These are phyloP conservation scores for Colletotrichum sp. DNA, from an alignment of 2,329 filamentous ascomycete genomes.

Conservation along the genomic window DNA sequence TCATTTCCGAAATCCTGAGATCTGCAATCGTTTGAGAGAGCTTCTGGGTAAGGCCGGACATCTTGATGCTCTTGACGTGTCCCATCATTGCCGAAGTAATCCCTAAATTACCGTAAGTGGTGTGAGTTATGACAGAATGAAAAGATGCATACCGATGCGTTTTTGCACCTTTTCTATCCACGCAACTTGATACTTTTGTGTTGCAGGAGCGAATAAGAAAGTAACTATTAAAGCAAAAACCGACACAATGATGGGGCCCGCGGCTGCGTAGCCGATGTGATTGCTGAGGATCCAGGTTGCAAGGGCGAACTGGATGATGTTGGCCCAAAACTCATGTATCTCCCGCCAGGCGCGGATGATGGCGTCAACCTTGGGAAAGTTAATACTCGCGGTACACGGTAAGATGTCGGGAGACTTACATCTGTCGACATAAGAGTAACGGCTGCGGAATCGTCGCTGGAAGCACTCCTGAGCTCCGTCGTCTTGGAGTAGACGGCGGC, in stretches of 20 bases:
- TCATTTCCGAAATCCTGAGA: conserved; percentile 25
- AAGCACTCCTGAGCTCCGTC: conserved; percentile 20
- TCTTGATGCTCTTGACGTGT: conserved; percentile 57
- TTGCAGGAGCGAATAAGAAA: conserved; percentile 29
- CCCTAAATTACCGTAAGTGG: conserved; percentile 24
- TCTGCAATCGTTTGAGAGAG: conserved; percentile 29
- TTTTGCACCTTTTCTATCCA: conserved; percentile 57
- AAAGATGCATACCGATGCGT: conserved; percentile 44
- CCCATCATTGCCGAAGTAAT: conserved; percentile 51
- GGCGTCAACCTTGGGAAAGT: conserved; percentile 35
- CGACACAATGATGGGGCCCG: conserved; percentile 37
- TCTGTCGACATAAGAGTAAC: conserved; percentile 33
- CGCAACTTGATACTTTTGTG: conserved; percentile 31
- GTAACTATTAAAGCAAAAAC: conserved; percentile 29
- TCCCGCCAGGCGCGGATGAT: conserved; percentile 39
- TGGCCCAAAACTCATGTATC: conserved; percentile 42
- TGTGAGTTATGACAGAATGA: too few species aligned
- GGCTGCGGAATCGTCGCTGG: conserved; percentile 23
- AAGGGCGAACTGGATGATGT: conserved; percentile 36
- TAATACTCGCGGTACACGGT: not conserved
- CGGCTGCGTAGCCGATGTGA: conserved; percentile 38
- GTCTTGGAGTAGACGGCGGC: conserved; percentile 30
- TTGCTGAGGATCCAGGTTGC: conserved; percentile 36
- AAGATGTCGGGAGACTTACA: conserved; percentile 23
- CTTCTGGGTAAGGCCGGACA: conserved; percentile 50